These are phyloP conservation scores for Epichloe sibirici DNA, from an alignment of 2,329 filamentous ascomycete species.

Conservation along the genomic window DNA sequence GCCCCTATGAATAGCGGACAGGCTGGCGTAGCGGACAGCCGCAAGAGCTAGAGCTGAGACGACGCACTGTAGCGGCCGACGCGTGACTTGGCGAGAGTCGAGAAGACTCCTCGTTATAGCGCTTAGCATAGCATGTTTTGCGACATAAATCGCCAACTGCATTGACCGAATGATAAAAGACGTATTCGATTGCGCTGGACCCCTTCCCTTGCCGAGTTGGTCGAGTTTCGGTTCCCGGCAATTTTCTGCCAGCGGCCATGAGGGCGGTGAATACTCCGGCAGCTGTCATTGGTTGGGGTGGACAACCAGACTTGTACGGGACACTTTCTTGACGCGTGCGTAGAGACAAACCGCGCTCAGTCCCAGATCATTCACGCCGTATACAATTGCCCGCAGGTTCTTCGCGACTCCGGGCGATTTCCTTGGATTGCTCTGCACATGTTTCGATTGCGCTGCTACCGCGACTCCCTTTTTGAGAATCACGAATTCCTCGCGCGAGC, in stretches of 20 bases:
- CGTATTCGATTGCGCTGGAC: not conserved
- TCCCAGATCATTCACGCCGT: not conserved
- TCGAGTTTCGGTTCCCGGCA: not conserved
- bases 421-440: no score
- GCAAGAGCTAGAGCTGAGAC: not conserved
- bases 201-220: not conserved
- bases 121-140: conserved; percentile 18
- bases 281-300: not conserved
- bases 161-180: not conserved
- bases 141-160: not conserved
- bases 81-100: conserved; percentile 12
- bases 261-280: not conserved
- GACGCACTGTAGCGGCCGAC: not conserved
- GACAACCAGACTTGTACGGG: not conserved
- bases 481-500: not conserved
- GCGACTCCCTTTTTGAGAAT: no score
- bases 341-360: not conserved
- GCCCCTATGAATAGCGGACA: conserved; percentile 59
- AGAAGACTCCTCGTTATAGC: conserved; percentile 13
- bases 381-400: no score
- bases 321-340: not conserved
- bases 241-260: conserved; percentile 17
- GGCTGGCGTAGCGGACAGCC: conserved; percentile 20
- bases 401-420: no score
- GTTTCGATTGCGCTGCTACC: not conserved